Evolutionary conservation across 441 rosid genomes (phyloP).

Genomic region (Sinapis alba): DNA sequence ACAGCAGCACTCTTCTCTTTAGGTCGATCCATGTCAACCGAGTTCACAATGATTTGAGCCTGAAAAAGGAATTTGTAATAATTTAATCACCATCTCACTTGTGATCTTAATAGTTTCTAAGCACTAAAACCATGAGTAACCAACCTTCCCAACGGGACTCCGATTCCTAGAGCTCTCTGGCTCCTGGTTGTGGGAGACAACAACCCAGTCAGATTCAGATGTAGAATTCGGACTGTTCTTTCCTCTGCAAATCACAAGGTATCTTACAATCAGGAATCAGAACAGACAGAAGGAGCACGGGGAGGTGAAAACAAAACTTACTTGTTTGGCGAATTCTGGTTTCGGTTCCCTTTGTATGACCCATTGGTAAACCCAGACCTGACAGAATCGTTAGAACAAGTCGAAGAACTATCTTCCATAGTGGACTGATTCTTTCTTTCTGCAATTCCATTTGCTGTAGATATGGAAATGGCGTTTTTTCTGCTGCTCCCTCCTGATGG

Average conservation of each 20-base stretch:
- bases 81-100: not conserved
- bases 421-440: conserved; percentile 62
- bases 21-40: conserved; percentile 58
- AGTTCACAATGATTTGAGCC: conserved; percentile 46
- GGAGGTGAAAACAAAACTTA: conserved; percentile 37
- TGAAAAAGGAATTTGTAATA: conserved; percentile 7
- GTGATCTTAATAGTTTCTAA: not conserved
- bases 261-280: not conserved
- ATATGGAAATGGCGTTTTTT: conserved; percentile 50
- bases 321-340: conserved; percentile 67
- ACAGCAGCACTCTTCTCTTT: conserved; percentile 59
- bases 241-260: conserved; percentile 51
- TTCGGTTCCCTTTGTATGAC: conserved; percentile 29
- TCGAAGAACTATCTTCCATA: conserved; percentile 94
- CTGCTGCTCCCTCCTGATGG: conserved; percentile 62
- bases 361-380: conserved; percentile 73
- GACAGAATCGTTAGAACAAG: conserved; percentile 90
- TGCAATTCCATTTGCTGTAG: conserved; percentile 58
- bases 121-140: conserved; percentile 1
- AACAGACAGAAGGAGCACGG: conserved; percentile 8
- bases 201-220: conserved; percentile 55
- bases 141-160: conserved; percentile 58
- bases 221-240: conserved; percentile 49
- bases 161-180: conserved; percentile 48
- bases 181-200: conserved; percentile 49